Evolutionary conservation across 2,329 filamentous ascomycete species (phyloP), one percentile per base, ranked within the genome.

Genomic region (Sporothrix pallida): DNA sequence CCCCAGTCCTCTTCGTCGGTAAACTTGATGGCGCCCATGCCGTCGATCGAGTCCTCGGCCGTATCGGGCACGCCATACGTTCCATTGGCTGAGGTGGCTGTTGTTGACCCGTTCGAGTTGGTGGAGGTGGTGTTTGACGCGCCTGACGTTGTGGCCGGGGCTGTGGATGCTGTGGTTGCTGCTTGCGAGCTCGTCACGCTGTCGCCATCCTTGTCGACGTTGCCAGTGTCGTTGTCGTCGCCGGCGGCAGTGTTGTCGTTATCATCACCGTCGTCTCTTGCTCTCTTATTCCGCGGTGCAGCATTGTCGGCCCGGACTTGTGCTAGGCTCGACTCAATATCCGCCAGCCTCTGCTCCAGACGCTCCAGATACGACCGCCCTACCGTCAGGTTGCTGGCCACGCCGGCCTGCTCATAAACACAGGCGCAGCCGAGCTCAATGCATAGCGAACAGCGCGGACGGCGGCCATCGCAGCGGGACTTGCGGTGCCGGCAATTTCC

Each of bases 11-110:
- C 71, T 58, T 76, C 75, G 54, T 76, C 75, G 7, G 73, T 74
- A 26, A 78, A 78, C n/a, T 76, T 73, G 31, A 78, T 76, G 8
- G 77, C 72, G 4, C 77, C 77, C 23, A 79, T 75, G 5, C 77
- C 77, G 72, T 79, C 78, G 1, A 74, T 77, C 1, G 75, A 70
- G 67, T 76, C 73, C 5, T 74, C 73, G 31, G 72, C 13, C 31
- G 63, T 62, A 31, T 68, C 73, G 7, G 48, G 42, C 44, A 69
- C 63, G 20, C n/a, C 63, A 31, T 48, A 67, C 1, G 62, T 67
- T 12, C 42, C 62, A 12, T 48, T 67, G 3, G 42, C 23, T 2
- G 62, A 67, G 9, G 42, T 26, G 44, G 62, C 62, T 46, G 42
- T 48, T 3, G 62, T 67, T 3, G 52, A 10, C 20, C 52, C 52